Evolutionary conservation across 2,329 filamentous ascomycete species (phyloP).

Genomic region (Fusarium neocosmosporiellum): DNA sequence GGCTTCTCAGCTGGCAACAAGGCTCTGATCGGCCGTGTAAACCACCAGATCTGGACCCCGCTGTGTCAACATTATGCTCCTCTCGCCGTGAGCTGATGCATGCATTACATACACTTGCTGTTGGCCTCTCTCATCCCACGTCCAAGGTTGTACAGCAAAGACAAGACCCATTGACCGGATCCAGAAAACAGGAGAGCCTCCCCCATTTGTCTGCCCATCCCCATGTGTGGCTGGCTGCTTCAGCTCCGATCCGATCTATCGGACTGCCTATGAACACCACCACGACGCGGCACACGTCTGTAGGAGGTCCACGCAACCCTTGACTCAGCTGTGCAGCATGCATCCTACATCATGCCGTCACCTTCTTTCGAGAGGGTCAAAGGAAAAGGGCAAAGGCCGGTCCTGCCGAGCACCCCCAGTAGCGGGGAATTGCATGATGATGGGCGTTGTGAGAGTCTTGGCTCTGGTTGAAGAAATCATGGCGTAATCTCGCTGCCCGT

Average conservation of each 20-base stretch:
- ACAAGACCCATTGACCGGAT: slow-evolving; percentile 5
- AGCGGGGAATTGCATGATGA: slow-evolving; percentile 3
- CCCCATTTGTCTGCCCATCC: slow-evolving; percentile 9
- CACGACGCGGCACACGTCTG: slow-evolving; percentile 6
- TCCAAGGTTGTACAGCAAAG: background rate
- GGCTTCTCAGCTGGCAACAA: slow-evolving; percentile 34
- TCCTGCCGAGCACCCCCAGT: slow-evolving; percentile 7
- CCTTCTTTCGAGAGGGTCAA: slow-evolving; percentile 4
- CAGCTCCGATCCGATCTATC: slow-evolving; percentile 31
- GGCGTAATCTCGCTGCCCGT: slow-evolving; percentile 25
- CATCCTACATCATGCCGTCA: slow-evolving; percentile 19
- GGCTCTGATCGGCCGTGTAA: slow-evolving; percentile 24
- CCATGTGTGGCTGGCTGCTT: slow-evolving; percentile 7
- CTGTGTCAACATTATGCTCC: slow-evolving; percentile 3
- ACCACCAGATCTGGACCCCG: slow-evolving; percentile 16
- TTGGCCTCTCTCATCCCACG: background rate
- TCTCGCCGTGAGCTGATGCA: slow-evolving; percentile 12
- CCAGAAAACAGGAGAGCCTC: slow-evolving; percentile 7
- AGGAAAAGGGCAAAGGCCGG: slow-evolving; percentile 7
- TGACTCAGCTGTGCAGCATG: slow-evolving; percentile 15
- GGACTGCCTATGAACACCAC: slow-evolving; percentile 22
- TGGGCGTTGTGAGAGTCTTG: background rate
- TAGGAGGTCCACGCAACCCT: slow-evolving; percentile 15
- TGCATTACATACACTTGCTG: slow-evolving; percentile 6
- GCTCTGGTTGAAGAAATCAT: slow-evolving; percentile 5